Conservation (phyloP, 2,329 filamentous ascomycete genomes). For the Neoarthrinium moseri region DNA sequence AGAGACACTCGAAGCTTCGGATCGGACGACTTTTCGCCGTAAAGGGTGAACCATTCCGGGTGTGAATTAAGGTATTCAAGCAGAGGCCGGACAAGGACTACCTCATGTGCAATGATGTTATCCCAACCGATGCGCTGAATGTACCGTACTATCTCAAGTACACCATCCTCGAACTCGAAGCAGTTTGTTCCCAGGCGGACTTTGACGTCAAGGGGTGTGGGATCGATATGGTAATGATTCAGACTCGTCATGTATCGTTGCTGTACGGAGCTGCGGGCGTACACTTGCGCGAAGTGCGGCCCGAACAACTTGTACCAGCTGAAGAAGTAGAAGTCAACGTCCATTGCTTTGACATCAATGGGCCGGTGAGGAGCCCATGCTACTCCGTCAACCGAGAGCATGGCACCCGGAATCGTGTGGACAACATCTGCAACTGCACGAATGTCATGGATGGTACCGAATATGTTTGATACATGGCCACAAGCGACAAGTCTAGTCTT, state of each 20-base stretch:
- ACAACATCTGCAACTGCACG: constrained; percentile 17
- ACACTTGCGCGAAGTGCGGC: constrained; percentile 71
- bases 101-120: constrained; percentile 5
- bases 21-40: constrained; percentile 8
- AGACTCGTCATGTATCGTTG: constrained; percentile 36
- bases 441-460: constrained; percentile 23
- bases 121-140: constrained; percentile 6
- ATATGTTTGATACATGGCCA: constrained; percentile 16
- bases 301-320: constrained; percentile 84
- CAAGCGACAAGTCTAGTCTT: constrained; percentile 63
- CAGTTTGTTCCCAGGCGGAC: constrained; percentile 53
- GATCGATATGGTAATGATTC: constrained; percentile 4
- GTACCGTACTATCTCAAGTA: constrained; percentile 6
- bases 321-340: constrained; percentile 75
- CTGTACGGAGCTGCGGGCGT: constrained; percentile 58
- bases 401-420: constrained; percentile 45
- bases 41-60: constrained; percentile 7
- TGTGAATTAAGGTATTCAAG: constrained; percentile 2
- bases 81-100: constrained; percentile 5
- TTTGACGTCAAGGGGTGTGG: constrained; percentile 4
- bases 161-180: background rate
- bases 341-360: constrained; percentile 66
- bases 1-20: constrained; percentile 5
- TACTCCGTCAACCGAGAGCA: constrained; percentile 74
- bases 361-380: constrained; percentile 72